Base-by-base conservation (phyloP, 2,329 filamentous ascomycete species). In the Verticillium nonalfalfae region DNA sequence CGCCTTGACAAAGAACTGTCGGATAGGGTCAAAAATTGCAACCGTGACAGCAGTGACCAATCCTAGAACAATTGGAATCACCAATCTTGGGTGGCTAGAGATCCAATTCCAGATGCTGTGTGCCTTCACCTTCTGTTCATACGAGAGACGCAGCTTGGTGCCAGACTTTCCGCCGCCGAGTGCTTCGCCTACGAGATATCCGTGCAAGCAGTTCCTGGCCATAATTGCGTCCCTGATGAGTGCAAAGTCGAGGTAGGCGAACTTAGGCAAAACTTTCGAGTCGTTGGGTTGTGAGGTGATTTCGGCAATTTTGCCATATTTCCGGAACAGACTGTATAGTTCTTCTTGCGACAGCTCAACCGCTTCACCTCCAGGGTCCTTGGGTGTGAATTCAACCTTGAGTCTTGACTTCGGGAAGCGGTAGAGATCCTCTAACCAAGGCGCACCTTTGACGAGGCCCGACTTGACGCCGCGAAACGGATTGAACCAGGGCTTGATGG, bases 381-480 rank as follows among this genome's bases (percentile, higher is more conserved):
- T 84, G 4, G 93, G 86, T 7, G 94, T 82, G 66, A 97, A 98
- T 70, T 98, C 94, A 26, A 97, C 87, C 67, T 86, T 90, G 40
- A 99, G 70, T 34, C 90, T 83, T 50, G 81, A 81, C 61, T 88
- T 91, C 0, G 95, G 95, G 58, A 93, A 87, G 7, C 93, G 85
- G 67, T 92, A 90, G 34, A 99, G 78, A 71, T 99, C 95, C 70
- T 98, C 95, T 2, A 98, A 83, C 95, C 95, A 99, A 0, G 95
- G 95, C 26, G 88, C 86, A 10, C 95, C 95, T 60, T 86, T 81
- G 2, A 99, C 95, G 7, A 93, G 78, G 31, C 87, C 86, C 3
- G 87, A 86, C 57, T 85, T 83, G 61, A 96, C 88, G 14, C 83
- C 77, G 26, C 85, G 82, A 66, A 97, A 88, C 0, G 93, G 93